Conservation (phyloP, 2,329 filamentous ascomycete genomes). For the Beauveria sp. region DNA sequence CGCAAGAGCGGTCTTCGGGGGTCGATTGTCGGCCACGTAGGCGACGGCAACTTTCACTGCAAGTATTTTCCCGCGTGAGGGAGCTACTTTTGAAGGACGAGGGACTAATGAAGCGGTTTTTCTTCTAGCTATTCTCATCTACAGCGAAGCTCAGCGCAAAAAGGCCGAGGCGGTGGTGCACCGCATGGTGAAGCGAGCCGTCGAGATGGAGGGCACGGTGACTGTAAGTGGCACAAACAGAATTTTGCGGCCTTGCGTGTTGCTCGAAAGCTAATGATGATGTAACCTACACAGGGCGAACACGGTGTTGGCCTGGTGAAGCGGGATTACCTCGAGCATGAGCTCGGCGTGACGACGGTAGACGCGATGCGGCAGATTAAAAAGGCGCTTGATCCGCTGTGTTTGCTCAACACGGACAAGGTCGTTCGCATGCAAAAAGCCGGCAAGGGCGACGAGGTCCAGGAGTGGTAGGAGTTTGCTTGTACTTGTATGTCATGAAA, state of each 20-base stretch:
- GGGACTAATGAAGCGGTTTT: conserved; percentile 14
- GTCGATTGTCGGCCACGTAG: conserved; percentile 62
- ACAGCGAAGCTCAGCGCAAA: conserved; percentile 58
- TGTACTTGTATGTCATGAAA: too few species aligned
- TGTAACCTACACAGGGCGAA: conserved; percentile 47
- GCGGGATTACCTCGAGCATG: conserved; percentile 72
- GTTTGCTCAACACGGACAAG: conserved; percentile 62
- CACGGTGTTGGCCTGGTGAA: conserved; percentile 81
- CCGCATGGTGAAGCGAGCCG: conserved; percentile 76
- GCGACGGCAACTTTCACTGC: conserved; percentile 72
- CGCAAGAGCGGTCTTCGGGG: conserved; percentile 34
- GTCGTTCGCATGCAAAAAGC: conserved; percentile 51
- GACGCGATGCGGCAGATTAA: conserved; percentile 84
- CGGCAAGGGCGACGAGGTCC: conserved; percentile 32
- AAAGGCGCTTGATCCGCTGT: conserved; percentile 69
- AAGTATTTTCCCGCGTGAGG: conserved; percentile 16
- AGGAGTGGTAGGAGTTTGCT: conserved; percentile 30
- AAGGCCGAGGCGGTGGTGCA: conserved; percentile 67
- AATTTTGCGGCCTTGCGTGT: too few species aligned
- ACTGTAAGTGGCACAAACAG: conserved; percentile 41
- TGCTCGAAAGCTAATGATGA: conserved; percentile 1
- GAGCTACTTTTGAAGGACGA: neutral
- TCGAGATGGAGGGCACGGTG: conserved; percentile 78
- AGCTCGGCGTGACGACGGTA: conserved; percentile 66
- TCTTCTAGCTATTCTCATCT: conserved; percentile 42